Evolutionary conservation across 2,329 filamentous ascomycete genomes (phyloP), one percentile per base, ranked within the genome.

Genomic region (Aspergillus sp.): DNA sequence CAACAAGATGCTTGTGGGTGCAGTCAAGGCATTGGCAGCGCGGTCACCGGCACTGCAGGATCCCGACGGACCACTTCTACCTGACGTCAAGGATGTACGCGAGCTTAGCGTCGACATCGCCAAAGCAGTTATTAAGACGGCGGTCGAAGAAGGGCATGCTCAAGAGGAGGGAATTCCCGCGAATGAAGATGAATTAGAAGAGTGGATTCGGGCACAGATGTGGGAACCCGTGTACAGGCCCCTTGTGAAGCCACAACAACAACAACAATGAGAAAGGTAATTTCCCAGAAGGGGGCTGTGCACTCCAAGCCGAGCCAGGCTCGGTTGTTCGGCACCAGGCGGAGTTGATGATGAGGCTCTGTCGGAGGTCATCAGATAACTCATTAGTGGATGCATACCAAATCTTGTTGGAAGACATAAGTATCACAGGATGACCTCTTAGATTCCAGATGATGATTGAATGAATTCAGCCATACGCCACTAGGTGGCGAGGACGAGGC

Each of bases 1-100:
- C 0, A 88, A 93, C 62, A 84, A 86, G 63, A 93, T 96, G 86
- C 86, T 96, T 11, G 90, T 96, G 0, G 90, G 90, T 0, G 92
- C 92, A 0, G 87, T 90, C 3, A 84, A 88, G 68, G 90, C 87
- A 2, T 84, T 96, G 0, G 88, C 90, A 0, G 83, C 83, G 3
- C 81, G 89, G 59, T 89, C 89, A 0, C 92, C 92, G 0, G 89
- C 90, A 0, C 78, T 92, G 0, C 76, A 83, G 23, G 86, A 91
- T 66, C 77, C 83, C 0, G 84, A 82, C 8, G 85, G 84, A 15
- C 89, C 89, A 0, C 78, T 96, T 4, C 75, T 96, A 1, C 92
- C 92, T 0, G 91, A 91, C 60, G 90, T 96, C 0, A 84, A 85
- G 4, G 82, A 88, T 38, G 91, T 94, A 8, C 81, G 90, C 1